These are phyloP conservation scores for Kodamaea ohmeri DNA, from an alignment of 1,139 yeast genomes.

Conservation along the genomic window DNA sequence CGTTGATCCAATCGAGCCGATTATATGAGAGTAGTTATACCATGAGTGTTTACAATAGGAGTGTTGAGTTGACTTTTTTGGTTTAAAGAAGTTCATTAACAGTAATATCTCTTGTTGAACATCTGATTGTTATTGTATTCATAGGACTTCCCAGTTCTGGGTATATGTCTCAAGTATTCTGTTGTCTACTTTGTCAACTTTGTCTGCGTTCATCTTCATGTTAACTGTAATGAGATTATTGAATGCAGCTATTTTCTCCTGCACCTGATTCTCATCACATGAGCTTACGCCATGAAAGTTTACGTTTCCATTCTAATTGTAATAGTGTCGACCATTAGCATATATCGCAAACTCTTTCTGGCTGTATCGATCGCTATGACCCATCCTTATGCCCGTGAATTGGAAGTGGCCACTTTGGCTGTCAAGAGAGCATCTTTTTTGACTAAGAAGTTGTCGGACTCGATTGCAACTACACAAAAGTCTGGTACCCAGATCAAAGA, in stretches of 20 bases:
- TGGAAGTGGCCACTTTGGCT: constrained; percentile 79
- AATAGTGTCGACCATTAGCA: background rate
- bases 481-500: constrained; percentile 72
- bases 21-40: too few relatives aligned
- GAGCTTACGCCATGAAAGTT: constrained; percentile 6
- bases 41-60: too few relatives aligned
- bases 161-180: background rate
- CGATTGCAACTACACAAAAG: constrained; percentile 56
- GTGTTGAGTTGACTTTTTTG: too few relatives aligned
- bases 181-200: background rate
- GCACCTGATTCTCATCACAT: constrained; percentile 4
- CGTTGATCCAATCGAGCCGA: too few relatives aligned
- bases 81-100: background rate
- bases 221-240: too few relatives aligned
- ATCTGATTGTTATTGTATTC: too few relatives aligned
- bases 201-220: background rate
- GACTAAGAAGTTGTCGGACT: constrained; percentile 69
- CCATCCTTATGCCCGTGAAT: constrained; percentile 51
- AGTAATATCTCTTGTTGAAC: background rate
- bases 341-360: constrained; percentile 4
- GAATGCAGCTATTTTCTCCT: constrained; percentile 1
- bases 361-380: constrained; percentile 10
- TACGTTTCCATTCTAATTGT: constrained; percentile 1
- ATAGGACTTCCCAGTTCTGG: too few relatives aligned
- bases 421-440: constrained; percentile 82